Evolutionary conservation across 257 asterid genomes (phyloP).

Genomic region (Echium plantagineum): DNA sequence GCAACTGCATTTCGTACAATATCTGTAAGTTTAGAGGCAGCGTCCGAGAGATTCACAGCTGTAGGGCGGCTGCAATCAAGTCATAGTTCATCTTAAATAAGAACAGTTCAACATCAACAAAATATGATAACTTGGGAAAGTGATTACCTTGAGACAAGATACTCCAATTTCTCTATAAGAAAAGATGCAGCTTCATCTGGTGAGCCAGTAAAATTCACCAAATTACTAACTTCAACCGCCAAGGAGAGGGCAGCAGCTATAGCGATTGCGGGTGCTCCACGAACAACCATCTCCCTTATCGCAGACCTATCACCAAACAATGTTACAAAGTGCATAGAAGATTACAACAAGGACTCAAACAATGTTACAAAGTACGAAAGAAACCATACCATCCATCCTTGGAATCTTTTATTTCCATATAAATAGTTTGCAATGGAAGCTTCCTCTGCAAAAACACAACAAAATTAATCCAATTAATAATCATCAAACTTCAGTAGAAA

Average conservation of each 20-base stretch:
- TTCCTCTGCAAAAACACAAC: constrained; percentile 50
- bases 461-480: constrained; percentile 4
- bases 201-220: constrained; percentile 41
- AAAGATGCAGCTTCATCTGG: constrained; percentile 59
- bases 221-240: constrained; percentile 72
- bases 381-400: constrained; percentile 64
- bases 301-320: constrained; percentile 49
- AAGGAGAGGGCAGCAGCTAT: constrained; percentile 89
- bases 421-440: constrained; percentile 72
- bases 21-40: constrained; percentile 70
- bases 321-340: no score
- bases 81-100: constrained; percentile 2
- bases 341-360: neutral
- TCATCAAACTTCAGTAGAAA: constrained; percentile 3
- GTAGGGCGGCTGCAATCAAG: constrained; percentile 70
- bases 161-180: constrained; percentile 54
- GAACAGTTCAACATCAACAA: neutral
- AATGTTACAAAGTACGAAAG: neutral
- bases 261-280: constrained; percentile 99
- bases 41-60: constrained; percentile 91
- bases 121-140: neutral
- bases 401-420: constrained; percentile 53
- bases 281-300: constrained; percentile 93
- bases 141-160: constrained; percentile 77
- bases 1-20: constrained; percentile 36